Percentiles rank a stretch among this genome's conserved stretches.
These are phyloP conservation scores for Jackrogersella multiformis DNA, from an alignment of 495 filamentous ascomycete species.

Conservation along the genomic window DNA sequence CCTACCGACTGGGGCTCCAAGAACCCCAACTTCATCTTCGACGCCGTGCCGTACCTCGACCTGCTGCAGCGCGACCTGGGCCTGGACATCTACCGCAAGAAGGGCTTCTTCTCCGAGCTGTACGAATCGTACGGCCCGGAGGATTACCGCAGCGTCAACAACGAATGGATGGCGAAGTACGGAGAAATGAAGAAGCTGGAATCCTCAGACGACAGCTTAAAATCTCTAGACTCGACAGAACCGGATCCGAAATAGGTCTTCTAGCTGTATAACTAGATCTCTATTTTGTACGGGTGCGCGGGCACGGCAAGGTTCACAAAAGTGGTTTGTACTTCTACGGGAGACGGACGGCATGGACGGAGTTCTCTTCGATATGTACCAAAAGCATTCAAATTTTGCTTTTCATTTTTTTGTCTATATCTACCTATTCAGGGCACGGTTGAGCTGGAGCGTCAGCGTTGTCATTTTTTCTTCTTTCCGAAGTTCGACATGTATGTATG, in stretches of 20 bases:
- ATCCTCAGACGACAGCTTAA: slow-evolving; percentile 29
- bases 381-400: slow-evolving; percentile 23
- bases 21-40: slow-evolving; percentile 78
- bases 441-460: slow-evolving; percentile 20
- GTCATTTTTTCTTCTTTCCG: slow-evolving; percentile 12
- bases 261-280: slow-evolving; percentile 14
- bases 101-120: slow-evolving; percentile 58
- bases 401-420: slow-evolving; percentile 7
- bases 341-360: slow-evolving; percentile 28
- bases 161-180: slow-evolving; percentile 58
- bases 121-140: slow-evolving; percentile 65
- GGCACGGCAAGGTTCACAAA: slow-evolving; percentile 4
- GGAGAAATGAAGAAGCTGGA: slow-evolving; percentile 38
- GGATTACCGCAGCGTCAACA: slow-evolving; percentile 69
- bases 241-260: slow-evolving; percentile 22
- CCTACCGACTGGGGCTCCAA: slow-evolving; percentile 69
- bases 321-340: slow-evolving; percentile 33
- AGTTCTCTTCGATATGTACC: slow-evolving; percentile 33
- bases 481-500: slow-evolving; percentile 22
- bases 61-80: slow-evolving; percentile 74
- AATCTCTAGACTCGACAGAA: slow-evolving; percentile 17
- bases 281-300: neutral
- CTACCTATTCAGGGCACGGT: neutral
- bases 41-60: slow-evolving; percentile 81
- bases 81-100: slow-evolving; percentile 54